phyloP scores from a whole-genome alignment of 169 alveolate genomes.

The Perkinsus olseni region DNA sequence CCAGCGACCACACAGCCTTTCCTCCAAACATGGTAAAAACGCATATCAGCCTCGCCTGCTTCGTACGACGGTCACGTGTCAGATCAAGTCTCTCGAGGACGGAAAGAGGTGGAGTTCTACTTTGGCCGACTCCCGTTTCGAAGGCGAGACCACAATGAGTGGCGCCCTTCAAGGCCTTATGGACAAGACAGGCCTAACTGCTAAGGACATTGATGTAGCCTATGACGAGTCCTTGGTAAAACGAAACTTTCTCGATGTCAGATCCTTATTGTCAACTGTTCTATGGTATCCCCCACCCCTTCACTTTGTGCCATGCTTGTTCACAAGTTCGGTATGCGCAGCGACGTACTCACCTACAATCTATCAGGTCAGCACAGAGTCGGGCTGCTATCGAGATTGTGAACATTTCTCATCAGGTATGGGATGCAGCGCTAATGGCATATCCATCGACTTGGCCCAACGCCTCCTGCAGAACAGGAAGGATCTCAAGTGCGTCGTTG shows the following conservation, averaged over 20 bases:
- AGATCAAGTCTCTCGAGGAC: not conserved
- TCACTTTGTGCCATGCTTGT: slow-evolving; percentile 14
- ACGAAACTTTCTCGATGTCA: not conserved
- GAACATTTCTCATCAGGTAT: not conserved
- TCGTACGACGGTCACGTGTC: not conserved
- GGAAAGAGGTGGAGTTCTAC: not conserved
- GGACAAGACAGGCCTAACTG: not conserved
- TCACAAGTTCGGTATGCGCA: not conserved
- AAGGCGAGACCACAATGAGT: not conserved
- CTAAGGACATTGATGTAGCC: not conserved
- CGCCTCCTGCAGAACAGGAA: slow-evolving; percentile 2
- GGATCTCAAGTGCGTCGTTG: not conserved
- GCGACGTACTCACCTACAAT: not conserved
- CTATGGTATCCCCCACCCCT: slow-evolving; percentile 9
- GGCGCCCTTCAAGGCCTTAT: not conserved
- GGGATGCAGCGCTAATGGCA: slow-evolving; percentile 13
- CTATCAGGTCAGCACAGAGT: too few species aligned
- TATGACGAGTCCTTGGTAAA: not conserved
- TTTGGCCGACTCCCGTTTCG: not conserved
- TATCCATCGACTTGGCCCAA: slow-evolving; percentile 10
- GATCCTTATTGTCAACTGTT: slow-evolving; percentile 9
- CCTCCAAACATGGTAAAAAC: not conserved
- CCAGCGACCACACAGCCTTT: not conserved
- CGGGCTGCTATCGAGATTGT: not conserved
- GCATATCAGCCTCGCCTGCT: too few species aligned